These are phyloP conservation scores for Rhinocladiella similis DNA, from an alignment of 2,329 filamentous ascomycete species.

Conservation along the genomic window DNA sequence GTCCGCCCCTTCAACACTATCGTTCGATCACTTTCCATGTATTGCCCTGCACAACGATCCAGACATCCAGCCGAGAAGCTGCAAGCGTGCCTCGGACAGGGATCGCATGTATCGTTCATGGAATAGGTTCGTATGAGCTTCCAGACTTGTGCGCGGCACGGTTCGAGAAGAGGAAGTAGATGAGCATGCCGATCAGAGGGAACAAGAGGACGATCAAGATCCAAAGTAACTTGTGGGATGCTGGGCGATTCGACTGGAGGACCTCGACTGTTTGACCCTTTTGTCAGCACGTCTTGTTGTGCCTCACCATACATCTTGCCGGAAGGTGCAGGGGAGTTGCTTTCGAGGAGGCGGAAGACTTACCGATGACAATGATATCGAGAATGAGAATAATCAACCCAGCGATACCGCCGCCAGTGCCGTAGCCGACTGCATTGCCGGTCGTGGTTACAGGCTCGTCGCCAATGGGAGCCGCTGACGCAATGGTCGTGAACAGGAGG, in stretches of 20 bases:
- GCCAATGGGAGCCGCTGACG: conserved; percentile 10
- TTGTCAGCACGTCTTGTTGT: background rate
- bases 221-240: conserved; percentile 20
- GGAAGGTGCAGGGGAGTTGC: background rate
- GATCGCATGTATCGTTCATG: background rate
- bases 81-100: too few relatives aligned
- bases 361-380: conserved; percentile 23
- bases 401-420: conserved; percentile 21
- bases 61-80: too few relatives aligned
- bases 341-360: background rate
- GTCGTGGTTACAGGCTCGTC: background rate
- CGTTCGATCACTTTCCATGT: too few relatives aligned
- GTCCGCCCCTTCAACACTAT: too few relatives aligned
- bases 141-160: conserved; percentile 16
- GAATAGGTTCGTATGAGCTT: conserved; percentile 21
- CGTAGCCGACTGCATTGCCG: conserved; percentile 17
- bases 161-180: conserved; percentile 26
- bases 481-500: conserved; percentile 5
- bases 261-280: conserved; percentile 19
- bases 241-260: conserved; percentile 20
- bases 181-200: conserved; percentile 23
- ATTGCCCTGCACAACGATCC: too few relatives aligned
- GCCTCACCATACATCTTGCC: too few relatives aligned
- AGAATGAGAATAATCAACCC: conserved; percentile 22
- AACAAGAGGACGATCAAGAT: conserved; percentile 22